A percentile compares a stretch with the other conserved stretches of the same genome.
Evolutionary conservation across 2,329 filamentous ascomycete species (phyloP).

Genomic region (Fusarium napiforme): DNA sequence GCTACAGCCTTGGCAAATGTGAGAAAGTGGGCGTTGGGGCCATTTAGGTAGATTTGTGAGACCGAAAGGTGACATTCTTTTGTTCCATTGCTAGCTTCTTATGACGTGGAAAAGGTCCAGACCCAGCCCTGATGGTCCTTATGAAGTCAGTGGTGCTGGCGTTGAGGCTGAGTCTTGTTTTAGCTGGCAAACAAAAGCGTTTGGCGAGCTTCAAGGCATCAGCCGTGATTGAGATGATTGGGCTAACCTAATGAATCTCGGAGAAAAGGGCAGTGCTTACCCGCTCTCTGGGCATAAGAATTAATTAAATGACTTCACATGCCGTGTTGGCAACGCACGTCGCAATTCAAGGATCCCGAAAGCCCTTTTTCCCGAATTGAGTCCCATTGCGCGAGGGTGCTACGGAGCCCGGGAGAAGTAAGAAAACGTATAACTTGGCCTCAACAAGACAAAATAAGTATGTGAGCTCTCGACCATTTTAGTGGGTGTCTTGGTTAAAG

Average conservation of each 20-base stretch:
- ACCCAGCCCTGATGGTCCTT: neutral
- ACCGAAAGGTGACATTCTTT: neutral
- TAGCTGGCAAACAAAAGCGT: neutral
- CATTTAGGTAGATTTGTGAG: neutral
- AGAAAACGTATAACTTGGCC: neutral
- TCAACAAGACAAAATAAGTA: accelerated
- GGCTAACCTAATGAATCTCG: neutral
- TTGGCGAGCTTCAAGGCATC: neutral
- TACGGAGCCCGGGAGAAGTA: neutral
- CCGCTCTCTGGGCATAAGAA: neutral
- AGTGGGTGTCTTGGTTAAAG: accelerated
- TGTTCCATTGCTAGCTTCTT: neutral
- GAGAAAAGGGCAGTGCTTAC: neutral
- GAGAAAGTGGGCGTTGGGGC: neutral
- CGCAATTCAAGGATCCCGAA: neutral
- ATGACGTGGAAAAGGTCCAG: neutral
- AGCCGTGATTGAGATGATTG: neutral
- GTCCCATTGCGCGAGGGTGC: neutral
- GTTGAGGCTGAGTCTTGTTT: neutral
- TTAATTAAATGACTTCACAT: neutral
- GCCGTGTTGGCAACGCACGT: neutral
- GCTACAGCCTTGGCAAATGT: neutral
- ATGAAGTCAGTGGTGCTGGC: neutral
- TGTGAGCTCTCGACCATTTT: accelerated
- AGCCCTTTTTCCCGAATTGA: neutral